Evolutionary conservation across 164 flowering plant species (phyloP).

Genomic region (Taxillus chinensis): DNA sequence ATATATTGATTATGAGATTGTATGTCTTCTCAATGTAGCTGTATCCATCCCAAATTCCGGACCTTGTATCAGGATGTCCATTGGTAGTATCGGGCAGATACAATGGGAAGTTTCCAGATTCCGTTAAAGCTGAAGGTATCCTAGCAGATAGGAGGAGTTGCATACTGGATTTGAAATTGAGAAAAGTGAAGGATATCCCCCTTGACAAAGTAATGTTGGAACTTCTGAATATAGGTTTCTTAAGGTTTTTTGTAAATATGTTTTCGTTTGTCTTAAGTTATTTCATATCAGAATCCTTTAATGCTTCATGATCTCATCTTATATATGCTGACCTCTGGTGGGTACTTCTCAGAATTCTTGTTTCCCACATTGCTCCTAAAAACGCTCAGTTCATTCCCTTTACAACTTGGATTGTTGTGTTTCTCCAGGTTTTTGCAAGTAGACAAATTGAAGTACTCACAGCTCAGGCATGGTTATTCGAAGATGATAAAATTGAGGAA

Average conservation of each 20-base stretch:
- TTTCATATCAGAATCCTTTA: no score
- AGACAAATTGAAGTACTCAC: slow-evolving; percentile 1
- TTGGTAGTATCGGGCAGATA: not conserved
- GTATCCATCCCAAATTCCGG: not conserved
- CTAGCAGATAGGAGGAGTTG: slow-evolving; percentile 1
- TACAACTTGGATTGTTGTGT: not conserved
- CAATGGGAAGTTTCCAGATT: not conserved
- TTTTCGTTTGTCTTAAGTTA: not conserved
- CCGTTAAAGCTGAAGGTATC: not conserved
- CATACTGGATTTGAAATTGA: not conserved
- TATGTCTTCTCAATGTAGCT: not conserved
- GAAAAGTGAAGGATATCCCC: not conserved
- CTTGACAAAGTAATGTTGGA: not conserved
- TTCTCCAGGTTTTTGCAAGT: not conserved
- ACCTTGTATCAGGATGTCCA: slow-evolving; percentile 1
- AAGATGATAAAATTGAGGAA: not conserved
- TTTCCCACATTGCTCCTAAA: no score
- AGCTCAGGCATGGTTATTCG: not conserved
- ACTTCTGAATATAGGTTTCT: no score
- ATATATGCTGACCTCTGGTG: no score
- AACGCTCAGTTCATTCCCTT: not conserved
- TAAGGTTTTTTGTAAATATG: no score
- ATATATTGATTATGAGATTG: not conserved
- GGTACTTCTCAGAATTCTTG: no score
- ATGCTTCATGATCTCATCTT: no score